Base-by-base conservation (phyloP, 208 protist species). In the Porcisia hertigi region DNA sequence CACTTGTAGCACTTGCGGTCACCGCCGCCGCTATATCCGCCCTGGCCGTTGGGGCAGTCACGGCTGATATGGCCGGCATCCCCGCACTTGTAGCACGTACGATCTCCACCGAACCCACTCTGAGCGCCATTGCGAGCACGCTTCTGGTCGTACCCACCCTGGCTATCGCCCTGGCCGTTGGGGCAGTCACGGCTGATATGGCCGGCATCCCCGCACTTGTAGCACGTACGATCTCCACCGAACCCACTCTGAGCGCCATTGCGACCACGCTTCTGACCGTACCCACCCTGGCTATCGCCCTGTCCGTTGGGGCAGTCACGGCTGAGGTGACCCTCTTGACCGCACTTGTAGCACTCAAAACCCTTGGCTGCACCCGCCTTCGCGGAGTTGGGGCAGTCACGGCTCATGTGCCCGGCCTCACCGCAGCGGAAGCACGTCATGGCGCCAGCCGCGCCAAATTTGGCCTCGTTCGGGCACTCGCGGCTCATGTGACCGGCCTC, bases 131-230 rank as follows among this genome's bases (percentile, higher is more conserved):
- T 67, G 70, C 91, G 66, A 20, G 82, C 85, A 75, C 91, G 92
- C 77, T 82, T 82, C 77, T 92, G 81, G 75, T 79, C 77, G 71
- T 92, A 91, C 60, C 88, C 85, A 45, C 78, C 78, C 53, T 85
- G 84, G 65, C 20, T 20, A 43, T 87, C 80, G 58, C 72, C 60
- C 77, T 91, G 66, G 63, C 65, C 54, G 39, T 82, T 88, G 65
- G 93, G 90, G 82, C 95, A 98, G 49, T 97, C 91, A 77, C 95
- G 91, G 82, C 81, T 91, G 67, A 90, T 80, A 83, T 93, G 93
- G 69, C 89, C 93, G 4, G 81, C 77, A 72, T 93, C 80, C 36
- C 93, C 93, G 79, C 93, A 97, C 84, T 93, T 96, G 86, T 88
- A 94, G 90, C 93, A 97, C 39, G 84, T 82, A 71, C 81, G 79